phyloP scores from a whole-genome alignment of 1,284 basidiomycete genomes.

The Pterulicium gracile region DNA sequence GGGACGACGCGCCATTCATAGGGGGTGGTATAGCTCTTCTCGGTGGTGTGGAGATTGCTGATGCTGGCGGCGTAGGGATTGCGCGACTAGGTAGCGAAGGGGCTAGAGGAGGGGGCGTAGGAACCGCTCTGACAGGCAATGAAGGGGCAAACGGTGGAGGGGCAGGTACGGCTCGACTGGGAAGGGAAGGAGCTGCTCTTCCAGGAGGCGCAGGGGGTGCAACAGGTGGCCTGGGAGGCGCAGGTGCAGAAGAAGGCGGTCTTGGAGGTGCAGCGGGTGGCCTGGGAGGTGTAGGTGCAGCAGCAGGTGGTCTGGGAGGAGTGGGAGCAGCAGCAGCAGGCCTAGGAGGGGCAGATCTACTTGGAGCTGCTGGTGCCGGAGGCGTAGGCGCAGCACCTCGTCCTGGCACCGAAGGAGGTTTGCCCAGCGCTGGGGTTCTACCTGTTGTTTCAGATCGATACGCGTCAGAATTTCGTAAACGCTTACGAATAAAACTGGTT shows the following conservation, averaged over 20 bases:
- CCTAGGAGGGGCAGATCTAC: constrained; percentile 17
- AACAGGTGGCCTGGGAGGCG: constrained; percentile 7
- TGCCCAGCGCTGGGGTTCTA: constrained; percentile 52
- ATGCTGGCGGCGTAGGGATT: constrained; percentile 10
- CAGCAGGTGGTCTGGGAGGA: constrained; percentile 20
- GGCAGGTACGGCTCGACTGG: constrained; percentile 11
- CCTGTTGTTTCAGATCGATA: constrained; percentile 24
- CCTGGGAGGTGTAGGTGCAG: constrained; percentile 15
- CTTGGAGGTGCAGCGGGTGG: constrained; percentile 14
- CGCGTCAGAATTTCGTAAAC: too few species aligned
- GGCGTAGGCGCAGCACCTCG: constrained; percentile 26
- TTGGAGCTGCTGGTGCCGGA: constrained; percentile 23
- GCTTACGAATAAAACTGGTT: too few species aligned
- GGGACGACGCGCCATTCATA: constrained; percentile 12
- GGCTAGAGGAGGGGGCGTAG: constrained; percentile 37
- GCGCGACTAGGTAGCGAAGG: constrained; percentile 58
- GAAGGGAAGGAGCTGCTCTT: constrained; percentile 10
- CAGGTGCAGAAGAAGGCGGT: constrained; percentile 3
- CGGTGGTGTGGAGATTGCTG: neutral
- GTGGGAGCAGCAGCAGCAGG: constrained; percentile 18
- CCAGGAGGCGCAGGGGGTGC: constrained; percentile 8
- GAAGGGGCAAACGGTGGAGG: constrained; percentile 12
- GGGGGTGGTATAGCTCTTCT: constrained; percentile 4
- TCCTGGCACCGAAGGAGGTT: constrained; percentile 57
- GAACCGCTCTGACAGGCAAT: constrained; percentile 21